phyloP scores from a whole-genome alignment of 192 early-diverging fungal species.

The Backusella mclennaniae region DNA sequence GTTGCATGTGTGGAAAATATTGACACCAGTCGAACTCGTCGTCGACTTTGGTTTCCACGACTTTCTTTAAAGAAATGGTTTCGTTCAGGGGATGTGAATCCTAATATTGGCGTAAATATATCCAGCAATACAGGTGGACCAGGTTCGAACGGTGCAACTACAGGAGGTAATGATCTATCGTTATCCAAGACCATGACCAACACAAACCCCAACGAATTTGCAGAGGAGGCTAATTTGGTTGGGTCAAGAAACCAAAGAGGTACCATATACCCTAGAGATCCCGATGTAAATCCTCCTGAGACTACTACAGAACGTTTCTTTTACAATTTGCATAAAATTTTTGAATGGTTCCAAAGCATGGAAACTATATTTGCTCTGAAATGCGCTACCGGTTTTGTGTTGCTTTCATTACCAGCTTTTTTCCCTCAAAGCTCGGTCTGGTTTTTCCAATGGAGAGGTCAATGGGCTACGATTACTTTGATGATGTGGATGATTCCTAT shows the following conservation, averaged over 20 bases:
- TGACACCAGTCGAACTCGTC: neutral
- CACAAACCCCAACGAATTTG: neutral
- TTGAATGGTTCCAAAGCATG: conserved; percentile 28
- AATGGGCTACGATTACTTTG: conserved; percentile 37
- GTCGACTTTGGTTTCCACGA: conserved; percentile 10
- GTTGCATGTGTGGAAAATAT: neutral
- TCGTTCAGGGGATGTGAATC: neutral
- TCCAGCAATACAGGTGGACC: neutral
- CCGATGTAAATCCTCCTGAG: conserved; percentile 27
- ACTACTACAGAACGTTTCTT: conserved; percentile 29
- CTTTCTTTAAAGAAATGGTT: conserved; percentile 21
- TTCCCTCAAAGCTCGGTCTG: conserved; percentile 11
- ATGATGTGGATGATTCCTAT: conserved; percentile 33
- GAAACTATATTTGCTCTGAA: conserved; percentile 30
- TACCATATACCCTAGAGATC: conserved; percentile 18
- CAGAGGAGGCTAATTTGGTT: neutral
- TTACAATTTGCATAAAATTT: conserved; percentile 19
- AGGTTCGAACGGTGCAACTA: neutral
- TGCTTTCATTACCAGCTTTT: conserved; percentile 26
- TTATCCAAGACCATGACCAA: neutral
- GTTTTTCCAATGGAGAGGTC: conserved; percentile 29
- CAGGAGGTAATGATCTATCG: neutral
- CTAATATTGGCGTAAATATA: neutral
- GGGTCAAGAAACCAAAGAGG: neutral
- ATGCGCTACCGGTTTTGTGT: conserved; percentile 23